phyloP scores from a whole-genome alignment of 2,329 filamentous ascomycete genomes.

The Claviceps sorghi region DNA sequence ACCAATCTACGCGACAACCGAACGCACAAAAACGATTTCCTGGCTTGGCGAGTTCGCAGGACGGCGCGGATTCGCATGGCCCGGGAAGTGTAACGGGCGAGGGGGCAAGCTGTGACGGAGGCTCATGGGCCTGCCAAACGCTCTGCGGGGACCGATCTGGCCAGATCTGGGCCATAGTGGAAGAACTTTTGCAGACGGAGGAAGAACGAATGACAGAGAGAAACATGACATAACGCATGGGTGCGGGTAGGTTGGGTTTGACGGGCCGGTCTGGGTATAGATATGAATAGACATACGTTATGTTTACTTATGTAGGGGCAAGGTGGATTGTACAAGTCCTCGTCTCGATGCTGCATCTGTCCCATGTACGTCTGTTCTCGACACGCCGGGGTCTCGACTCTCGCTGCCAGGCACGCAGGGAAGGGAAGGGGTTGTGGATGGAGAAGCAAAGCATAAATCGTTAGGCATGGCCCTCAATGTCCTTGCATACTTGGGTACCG shows the following conservation, averaged over 20 bases:
- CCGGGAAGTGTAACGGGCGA: not conserved
- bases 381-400: not conserved
- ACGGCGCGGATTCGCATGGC: not conserved
- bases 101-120: not conserved
- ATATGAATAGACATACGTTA: not conserved
- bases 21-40: not conserved
- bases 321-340: not conserved
- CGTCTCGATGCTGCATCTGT: not conserved
- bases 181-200: slow-evolving; percentile 16
- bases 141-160: slow-evolving; percentile 11
- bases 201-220: slow-evolving; percentile 3
- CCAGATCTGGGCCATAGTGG: slow-evolving; percentile 18
- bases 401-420: too few relatives aligned
- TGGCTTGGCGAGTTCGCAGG: not conserved
- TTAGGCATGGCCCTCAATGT: too few relatives aligned
- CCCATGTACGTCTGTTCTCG: not conserved
- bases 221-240: not conserved
- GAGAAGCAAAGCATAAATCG: too few relatives aligned
- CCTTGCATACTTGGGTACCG: too few relatives aligned
- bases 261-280: not conserved
- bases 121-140: not conserved
- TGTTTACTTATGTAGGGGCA: not conserved
- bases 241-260: not conserved
- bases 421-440: too few relatives aligned
- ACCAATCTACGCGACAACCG: not conserved